Conservation (phyloP, 257 asterid genomes). For the Striga asiatica region DNA sequence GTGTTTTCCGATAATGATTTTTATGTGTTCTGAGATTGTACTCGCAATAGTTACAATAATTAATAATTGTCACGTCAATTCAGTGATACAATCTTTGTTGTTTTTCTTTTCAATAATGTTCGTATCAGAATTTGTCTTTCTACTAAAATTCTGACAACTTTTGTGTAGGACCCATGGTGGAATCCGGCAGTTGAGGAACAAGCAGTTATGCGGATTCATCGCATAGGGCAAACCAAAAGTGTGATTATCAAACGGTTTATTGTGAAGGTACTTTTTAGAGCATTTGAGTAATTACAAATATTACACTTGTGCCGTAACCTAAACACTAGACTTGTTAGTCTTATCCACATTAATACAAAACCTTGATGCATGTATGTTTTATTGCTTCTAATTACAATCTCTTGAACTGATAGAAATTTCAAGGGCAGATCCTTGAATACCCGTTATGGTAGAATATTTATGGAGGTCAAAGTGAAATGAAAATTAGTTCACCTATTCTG, state of each 20-base stretch:
- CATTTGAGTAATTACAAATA: neutral
- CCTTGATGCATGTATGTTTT: neutral
- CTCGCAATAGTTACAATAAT: too few species aligned
- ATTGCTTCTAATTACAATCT: neutral
- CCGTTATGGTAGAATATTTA: too few species aligned
- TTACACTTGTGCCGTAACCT: neutral
- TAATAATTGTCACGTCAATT: neutral
- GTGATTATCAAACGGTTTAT: constrained; percentile 73
- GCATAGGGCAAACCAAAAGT: constrained; percentile 82
- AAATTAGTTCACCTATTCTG: too few species aligned
- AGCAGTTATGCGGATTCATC: constrained; percentile 99
- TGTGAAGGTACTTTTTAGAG: constrained; percentile 46
- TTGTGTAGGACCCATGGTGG: constrained; percentile 96
- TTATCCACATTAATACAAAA: neutral
- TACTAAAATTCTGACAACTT: neutral
- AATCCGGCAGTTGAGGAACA: constrained; percentile 99
- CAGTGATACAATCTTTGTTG: neutral
- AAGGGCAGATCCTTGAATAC: too few species aligned
- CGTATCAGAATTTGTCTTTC: neutral
- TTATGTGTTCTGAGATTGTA: constrained; percentile 7
- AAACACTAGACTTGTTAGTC: neutral
- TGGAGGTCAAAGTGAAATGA: too few species aligned
- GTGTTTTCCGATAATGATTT: too few species aligned
- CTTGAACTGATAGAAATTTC: too few species aligned
- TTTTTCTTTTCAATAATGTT: neutral